Base-by-base conservation (phyloP, 805 yeast species). In the Yarrowia keelungensis region DNA sequence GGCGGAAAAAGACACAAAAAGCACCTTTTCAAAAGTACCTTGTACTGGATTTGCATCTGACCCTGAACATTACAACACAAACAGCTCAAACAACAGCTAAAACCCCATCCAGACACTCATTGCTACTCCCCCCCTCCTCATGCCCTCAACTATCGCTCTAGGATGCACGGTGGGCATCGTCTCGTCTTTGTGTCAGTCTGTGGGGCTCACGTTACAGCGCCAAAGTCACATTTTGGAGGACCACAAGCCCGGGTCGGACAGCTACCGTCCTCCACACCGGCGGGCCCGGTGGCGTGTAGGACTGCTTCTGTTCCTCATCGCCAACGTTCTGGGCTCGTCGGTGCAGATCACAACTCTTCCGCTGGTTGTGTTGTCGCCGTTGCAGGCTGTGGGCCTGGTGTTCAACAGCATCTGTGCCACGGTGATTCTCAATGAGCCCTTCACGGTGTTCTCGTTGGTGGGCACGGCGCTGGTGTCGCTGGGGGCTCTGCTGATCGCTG, bases 311-410 rank as follows among this genome's bases (percentile, higher is more conserved):
- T 92, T 92, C 75, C 82, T 92, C 35, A 74, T 85, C 5, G 87
- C 97, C 47, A 92, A 92, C 73, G 79, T 92, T 1, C 79, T 91
- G 49, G 97, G 97, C 1, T 89, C 95, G 1, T 81, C 89, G 19
- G 89, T 92, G 36, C 97, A 92, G 78, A 86, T 92, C 46, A 86
- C 95, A 0, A 89, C 97, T 2, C 80, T 92, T 50, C 97, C 97
- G 0, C 80, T 92, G 70, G 88, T 91, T 53, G 83, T 92, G 2
- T 77, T 92, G 69, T 87, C 92, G 32, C 97, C 97, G 0, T 79
- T 92, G 68, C 97, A 92, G 76, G 91, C 96, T 35, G 86, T 89
- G 32, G 97, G 97, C 0, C 81, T 92, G n/a, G 92, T 92, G 2
- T 92, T 92, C 81, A 92, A 92, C 77, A 86, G 95, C 0, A 77